A percentile compares a stretch with the other conserved stretches of the same genome.
Conservation (phyloP, 441 rosid genomes). For the Erysimum cheiri region DNA sequence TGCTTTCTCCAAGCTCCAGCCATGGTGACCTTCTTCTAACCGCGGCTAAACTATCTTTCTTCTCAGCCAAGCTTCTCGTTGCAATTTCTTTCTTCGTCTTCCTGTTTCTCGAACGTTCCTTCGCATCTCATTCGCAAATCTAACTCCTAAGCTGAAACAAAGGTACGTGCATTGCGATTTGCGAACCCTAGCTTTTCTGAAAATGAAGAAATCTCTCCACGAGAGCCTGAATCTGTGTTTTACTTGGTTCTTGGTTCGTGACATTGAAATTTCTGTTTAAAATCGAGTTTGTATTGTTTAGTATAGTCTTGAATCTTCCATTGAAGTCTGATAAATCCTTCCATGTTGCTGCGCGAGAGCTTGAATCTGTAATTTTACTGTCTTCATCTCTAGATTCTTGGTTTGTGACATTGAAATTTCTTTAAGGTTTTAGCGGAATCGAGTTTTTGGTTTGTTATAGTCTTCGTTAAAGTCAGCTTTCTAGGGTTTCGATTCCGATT, state of each 20-base stretch:
- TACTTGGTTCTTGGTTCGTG: not conserved
- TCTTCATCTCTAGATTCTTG: conserved; percentile 8
- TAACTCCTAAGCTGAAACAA: conserved; percentile 11
- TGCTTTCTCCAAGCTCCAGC: conserved; percentile 30
- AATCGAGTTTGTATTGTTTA: conserved; percentile 18
- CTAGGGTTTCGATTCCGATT: conserved; percentile 28
- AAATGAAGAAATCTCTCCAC: conserved; percentile 2
- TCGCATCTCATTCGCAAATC: conserved; percentile 4
- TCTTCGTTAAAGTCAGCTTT: conserved; percentile 18
- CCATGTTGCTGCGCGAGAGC: not conserved
- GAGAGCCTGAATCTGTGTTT: not conserved
- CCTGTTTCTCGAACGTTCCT: conserved; percentile 8
- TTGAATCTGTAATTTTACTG: not conserved
- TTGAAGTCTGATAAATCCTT: conserved; percentile 7
- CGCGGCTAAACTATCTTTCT: conserved; percentile 19
- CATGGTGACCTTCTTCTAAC: conserved; percentile 34
- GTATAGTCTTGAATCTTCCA: not conserved
- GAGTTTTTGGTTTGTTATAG: conserved; percentile 4
- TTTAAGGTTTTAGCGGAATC: conserved; percentile 19
- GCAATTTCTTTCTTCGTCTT: not conserved
- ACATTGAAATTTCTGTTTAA: not conserved
- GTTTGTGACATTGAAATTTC: not conserved
- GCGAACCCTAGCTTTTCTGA: conserved; percentile 35
- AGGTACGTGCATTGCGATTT: conserved; percentile 43
- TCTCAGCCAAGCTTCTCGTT: conserved; percentile 15